Evolutionary conservation across 352 stramenopile species (phyloP).

Genomic region (Globisporangium apiculatum): DNA sequence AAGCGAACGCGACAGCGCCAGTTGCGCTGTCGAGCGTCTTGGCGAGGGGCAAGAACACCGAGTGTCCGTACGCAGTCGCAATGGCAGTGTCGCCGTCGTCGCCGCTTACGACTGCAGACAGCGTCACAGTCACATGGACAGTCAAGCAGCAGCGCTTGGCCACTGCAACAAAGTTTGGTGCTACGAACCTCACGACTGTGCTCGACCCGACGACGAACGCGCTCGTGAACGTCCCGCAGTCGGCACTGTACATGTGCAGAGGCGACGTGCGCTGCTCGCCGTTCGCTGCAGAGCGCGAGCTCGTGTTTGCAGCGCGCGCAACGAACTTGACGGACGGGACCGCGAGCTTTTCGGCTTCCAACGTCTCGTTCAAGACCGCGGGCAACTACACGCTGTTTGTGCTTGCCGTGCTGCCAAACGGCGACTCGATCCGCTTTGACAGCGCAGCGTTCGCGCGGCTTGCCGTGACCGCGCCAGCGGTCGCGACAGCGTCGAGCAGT

Average conservation of each 20-base stretch:
- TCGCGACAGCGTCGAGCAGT: constrained; percentile 9
- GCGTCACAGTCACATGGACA: constrained; percentile 22
- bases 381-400: constrained; percentile 46
- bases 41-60: constrained; percentile 21
- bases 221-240: constrained; percentile 30
- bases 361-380: constrained; percentile 25
- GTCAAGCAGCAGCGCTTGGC: constrained; percentile 20
- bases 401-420: constrained; percentile 36
- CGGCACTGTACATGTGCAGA: constrained; percentile 37
- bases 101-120: constrained; percentile 12
- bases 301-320: constrained; percentile 20
- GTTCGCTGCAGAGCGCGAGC: constrained; percentile 28
- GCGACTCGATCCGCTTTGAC: constrained; percentile 34
- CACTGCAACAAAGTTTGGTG: constrained; percentile 11
- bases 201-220: constrained; percentile 22
- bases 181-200: constrained; percentile 27
- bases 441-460: constrained; percentile 30
- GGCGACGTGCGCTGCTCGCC: constrained; percentile 28
- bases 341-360: constrained; percentile 15
- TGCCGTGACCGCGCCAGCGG: constrained; percentile 16
- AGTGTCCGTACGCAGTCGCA: constrained; percentile 38
- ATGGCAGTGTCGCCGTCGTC: constrained; percentile 16
- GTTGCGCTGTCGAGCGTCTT: constrained; percentile 25
- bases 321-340: constrained; percentile 28
- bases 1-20: constrained; percentile 7